These are phyloP conservation scores for Vitis rotundifolia DNA, from an alignment of 164 flowering plant species.

Conservation along the genomic window DNA sequence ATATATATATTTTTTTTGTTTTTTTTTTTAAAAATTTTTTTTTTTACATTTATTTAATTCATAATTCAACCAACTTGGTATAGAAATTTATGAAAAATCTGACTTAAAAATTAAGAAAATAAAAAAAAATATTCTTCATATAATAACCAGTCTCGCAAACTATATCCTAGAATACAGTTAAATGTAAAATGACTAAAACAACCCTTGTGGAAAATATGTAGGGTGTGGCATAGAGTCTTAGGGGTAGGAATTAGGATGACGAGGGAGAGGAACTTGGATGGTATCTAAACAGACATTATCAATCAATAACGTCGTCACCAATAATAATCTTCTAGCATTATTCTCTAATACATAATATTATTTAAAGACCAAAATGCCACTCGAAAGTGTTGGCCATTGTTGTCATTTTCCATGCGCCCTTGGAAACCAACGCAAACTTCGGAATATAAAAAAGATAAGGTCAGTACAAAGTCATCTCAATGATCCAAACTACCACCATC, in stretches of 20 bases:
- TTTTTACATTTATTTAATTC: background rate
- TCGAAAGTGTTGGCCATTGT: constrained; percentile 1
- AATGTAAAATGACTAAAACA: constrained; percentile 8
- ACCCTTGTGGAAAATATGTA: background rate
- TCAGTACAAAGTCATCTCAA: constrained; percentile 40
- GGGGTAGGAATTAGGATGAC: too few species aligned
- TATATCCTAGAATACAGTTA: too few species aligned
- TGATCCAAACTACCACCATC: constrained; percentile 38
- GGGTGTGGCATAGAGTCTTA: too few species aligned
- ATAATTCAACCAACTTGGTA: constrained; percentile 12
- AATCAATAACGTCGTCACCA: background rate
- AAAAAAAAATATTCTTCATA: too few species aligned
- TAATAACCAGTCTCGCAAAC: too few species aligned
- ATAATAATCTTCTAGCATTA: background rate
- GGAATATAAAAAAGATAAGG: constrained; percentile 37
- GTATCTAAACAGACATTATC: background rate
- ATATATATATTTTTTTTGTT: constrained; percentile 9
- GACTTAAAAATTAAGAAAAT: too few species aligned
- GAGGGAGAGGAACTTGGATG: background rate
- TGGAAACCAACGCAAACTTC: constrained; percentile 29
- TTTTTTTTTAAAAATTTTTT: constrained; percentile 1
- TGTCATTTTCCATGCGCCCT: constrained; percentile 6
- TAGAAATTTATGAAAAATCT: constrained; percentile 11
- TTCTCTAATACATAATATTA: too few species aligned
- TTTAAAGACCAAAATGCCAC: constrained; percentile 6